Evolutionary conservation across 805 yeast species (phyloP), one percentile per base, ranked within the genome.

Genomic region (Saccharomycopsis synnaedendra): DNA sequence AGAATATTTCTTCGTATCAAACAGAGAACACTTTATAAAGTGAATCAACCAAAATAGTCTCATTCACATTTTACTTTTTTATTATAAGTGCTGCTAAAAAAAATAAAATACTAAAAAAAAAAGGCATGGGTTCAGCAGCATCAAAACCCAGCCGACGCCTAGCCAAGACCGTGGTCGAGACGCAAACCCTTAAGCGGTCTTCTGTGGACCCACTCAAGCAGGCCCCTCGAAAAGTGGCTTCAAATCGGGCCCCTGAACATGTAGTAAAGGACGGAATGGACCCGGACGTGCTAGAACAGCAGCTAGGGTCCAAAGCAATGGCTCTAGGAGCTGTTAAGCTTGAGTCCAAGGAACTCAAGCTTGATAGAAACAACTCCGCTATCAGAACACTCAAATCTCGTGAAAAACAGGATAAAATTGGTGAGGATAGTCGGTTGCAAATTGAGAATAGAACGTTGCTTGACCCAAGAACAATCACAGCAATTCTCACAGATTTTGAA

Each of bases 381-480:
- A 42, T 51, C 6, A 33, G 11, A 8, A 51, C 54, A 3, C 41
- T 51, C 36, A 48, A 48, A 5, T 45, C 38, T 3, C 32, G 54
- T 5, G 44, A 48, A 32, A 34, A 37, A n/a, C 32, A 45, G 9
- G 39, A 48, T 5, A 39, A 48, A 31, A 38, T 48, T 27, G 52
- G 50, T 10, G 35, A 48, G 42, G 42, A 45, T 10, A 40, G 34
- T 19, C 42, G 42, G 33, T 32, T 29, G 4, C 44, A 42, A 35
- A 33, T 10, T 2, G 37, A 42, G 28, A 34, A 45, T 36, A 45
- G 41, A n/a, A 43, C 49, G 8, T 27, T 48, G 19, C 35, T 51
- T 33, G 51, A 51, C 41, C 52, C 54, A 27, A 29, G 52, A 32
- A 51, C 54, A 8, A 48, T 51, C 27, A 39, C 52, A 3, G 54